Conservation (phyloP, 2,329 filamentous ascomycete species). For the Aspergillus ibericus region DNA sequence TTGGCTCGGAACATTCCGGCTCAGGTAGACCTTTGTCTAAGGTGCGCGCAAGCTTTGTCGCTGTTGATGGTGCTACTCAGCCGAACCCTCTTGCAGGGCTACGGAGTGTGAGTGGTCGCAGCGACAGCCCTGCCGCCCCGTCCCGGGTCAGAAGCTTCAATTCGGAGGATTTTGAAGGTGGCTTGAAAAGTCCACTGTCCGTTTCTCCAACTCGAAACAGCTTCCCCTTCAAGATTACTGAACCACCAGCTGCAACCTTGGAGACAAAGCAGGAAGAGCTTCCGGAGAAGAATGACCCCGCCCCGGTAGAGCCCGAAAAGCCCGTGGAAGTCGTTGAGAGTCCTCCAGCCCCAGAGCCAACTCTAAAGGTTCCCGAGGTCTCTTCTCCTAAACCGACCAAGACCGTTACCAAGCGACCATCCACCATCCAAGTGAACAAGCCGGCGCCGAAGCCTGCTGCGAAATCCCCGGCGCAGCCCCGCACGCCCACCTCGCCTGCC, state of each 20-base stretch:
- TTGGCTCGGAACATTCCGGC: slow-evolving; percentile 44
- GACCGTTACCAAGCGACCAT: slow-evolving; percentile 33
- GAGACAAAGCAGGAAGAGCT: slow-evolving; percentile 13
- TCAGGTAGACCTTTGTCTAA: slow-evolving; percentile 66
- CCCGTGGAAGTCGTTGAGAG: slow-evolving; percentile 18
- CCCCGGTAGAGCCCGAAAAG: slow-evolving; percentile 10
- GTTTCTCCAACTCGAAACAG: slow-evolving; percentile 29
- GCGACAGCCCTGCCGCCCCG: slow-evolving; percentile 29
- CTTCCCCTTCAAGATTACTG: slow-evolving; percentile 18
- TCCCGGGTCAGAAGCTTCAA: slow-evolving; percentile 34
- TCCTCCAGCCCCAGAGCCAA: slow-evolving; percentile 11
- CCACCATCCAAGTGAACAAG: slow-evolving; percentile 32
- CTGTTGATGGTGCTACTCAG: slow-evolving; percentile 59
- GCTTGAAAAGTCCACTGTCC: slow-evolving; percentile 30
- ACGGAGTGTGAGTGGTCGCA: slow-evolving; percentile 41
- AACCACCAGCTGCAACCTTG: slow-evolving; percentile 10
- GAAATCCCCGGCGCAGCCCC: slow-evolving; percentile 24
- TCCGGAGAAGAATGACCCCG: neutral
- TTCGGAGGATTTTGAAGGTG: slow-evolving; percentile 31
- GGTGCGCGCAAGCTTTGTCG: slow-evolving; percentile 72
- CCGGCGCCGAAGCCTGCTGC: slow-evolving; percentile 15
- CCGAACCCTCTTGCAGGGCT: slow-evolving; percentile 44
- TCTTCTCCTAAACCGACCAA: slow-evolving; percentile 24
- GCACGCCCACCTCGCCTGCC: slow-evolving; percentile 22
- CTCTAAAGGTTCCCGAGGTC: slow-evolving; percentile 1